A percentile compares a stretch with the other conserved stretches of the same genome.
Evolutionary conservation across 164 flowering plant genomes (phyloP).

Genomic region (Piper betle): DNA sequence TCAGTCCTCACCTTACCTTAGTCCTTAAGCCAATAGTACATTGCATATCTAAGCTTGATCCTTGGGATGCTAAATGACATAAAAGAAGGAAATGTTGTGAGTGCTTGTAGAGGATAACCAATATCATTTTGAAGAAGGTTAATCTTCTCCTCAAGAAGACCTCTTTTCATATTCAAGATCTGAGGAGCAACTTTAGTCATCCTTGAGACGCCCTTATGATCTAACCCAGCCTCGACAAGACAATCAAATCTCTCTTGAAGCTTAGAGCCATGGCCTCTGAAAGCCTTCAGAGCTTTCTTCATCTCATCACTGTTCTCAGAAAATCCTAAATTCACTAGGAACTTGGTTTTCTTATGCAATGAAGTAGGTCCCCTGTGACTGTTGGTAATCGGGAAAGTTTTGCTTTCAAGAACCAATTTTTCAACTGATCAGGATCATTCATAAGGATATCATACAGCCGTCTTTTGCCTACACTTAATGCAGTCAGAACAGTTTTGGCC

Average conservation of each 20-base stretch:
- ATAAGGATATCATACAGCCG: constrained; percentile 32
- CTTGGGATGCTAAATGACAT: constrained; percentile 30
- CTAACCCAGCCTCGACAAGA: constrained; percentile 51
- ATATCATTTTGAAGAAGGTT: constrained; percentile 36
- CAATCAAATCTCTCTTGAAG: constrained; percentile 64
- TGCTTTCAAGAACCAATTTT: constrained; percentile 29
- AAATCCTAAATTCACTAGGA: constrained; percentile 46
- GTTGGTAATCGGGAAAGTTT: constrained; percentile 18
- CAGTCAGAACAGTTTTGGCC: constrained; percentile 17
- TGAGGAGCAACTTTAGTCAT: constrained; percentile 48
- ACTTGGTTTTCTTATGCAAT: constrained; percentile 26
- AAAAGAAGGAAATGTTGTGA: constrained; percentile 37
- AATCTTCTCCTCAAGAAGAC: constrained; percentile 35
- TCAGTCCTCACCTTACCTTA: constrained; percentile 23
- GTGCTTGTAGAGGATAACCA: constrained; percentile 39
- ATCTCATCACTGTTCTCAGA: constrained; percentile 34
- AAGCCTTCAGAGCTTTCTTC: constrained; percentile 33
- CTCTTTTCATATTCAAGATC: constrained; percentile 36
- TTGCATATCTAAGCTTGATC: constrained; percentile 37
- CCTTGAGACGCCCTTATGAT: constrained; percentile 24
- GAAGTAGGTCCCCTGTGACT: constrained; percentile 10
- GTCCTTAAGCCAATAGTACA: constrained; percentile 57
- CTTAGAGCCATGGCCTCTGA: constrained; percentile 49
- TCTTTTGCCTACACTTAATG: constrained; percentile 29
- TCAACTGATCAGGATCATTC: constrained; percentile 43